Base-by-base conservation (phyloP, 768 basidiomycete genomes). In the Serendipita indica region DNA sequence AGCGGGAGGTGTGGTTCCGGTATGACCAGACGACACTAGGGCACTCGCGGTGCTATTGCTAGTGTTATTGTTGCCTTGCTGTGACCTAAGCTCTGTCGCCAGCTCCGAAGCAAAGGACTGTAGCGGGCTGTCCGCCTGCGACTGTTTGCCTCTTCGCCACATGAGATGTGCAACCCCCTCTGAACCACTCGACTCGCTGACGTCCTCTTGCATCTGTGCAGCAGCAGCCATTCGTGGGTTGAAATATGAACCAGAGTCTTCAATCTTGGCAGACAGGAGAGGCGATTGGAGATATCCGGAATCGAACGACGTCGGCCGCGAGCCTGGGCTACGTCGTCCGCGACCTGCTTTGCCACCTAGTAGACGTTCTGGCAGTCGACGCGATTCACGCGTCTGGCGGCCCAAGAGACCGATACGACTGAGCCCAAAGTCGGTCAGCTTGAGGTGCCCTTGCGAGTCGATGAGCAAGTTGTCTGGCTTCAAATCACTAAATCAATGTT, bases 401-500 rank as follows among this genome's bases (percentile, higher is more conserved):
- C 94, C 93, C 30, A 99, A 76, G n/a, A 99, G 77, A 81, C 96
- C 96, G 65, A 97, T 97, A 66, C 90, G 79, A 62, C 92, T 96
- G 14, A 99, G 73, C 58, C 96, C 96, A 68, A 99, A 99, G 71
- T 99, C 96, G 25, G 96, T 99, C 33, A 99, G 79, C 71, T 98
- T 98, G 66, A 99, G 75, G 70, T 99, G 96, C 16, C 96, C 96
- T 65, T 92, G 84, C 52, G 89, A 80, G 70, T 99, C 94, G 65
- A 99, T 98, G 35, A 99, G 85, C 37, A 99, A 73, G 67, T 99
- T 99, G 72, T 99, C 96, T 13, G 96, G 96, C 69, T 98, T 98
- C 61, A 98, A 72, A 68, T 98, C 96, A 73, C 96, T 96, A 67
- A 30, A 66, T 58, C 60, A n/a, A n/a, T n/a, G n/a, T n/a, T n/a